Evolutionary conservation across 2,329 filamentous ascomycete genomes (phyloP), one percentile per base, ranked within the genome.

Genomic region (Raffaelea ambrosiae): DNA sequence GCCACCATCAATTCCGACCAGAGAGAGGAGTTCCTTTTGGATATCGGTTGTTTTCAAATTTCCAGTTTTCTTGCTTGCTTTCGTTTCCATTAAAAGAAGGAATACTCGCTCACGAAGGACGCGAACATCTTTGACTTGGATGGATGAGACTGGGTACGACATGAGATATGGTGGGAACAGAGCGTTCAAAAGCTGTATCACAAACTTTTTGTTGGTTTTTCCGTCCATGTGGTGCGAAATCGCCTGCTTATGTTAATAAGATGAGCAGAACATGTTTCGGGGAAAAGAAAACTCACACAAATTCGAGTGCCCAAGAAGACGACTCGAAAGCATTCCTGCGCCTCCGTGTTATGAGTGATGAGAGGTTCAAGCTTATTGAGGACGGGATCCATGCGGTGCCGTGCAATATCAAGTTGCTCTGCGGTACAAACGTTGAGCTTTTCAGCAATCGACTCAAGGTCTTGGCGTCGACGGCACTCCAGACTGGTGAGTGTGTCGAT

Each of bases 141-240:
- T 53, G 3, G 23, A 45, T 1, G 45, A 49, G 3, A 50, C 48
- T 1, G 52, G 55, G 22, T 54, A 57, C 1, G 48, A 45, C 38
- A 51, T 29, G 16, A 52, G 46, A n/a, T 55, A 54, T 0, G 55
- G 55, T 2, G 55, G 55, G 29, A 57, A 53, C 2, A 57, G 45
- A 1, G 55, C 47, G 45, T 57, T 57, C 21, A 55, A 44, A 1
- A 57, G 42, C 40, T 53, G 50, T 36, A 55, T 40, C 5, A 53
- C 26, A 33, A 54, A 53, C 2, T 23, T 13, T 13, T 42, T 22
- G 20, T 39, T 48, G 8, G 23, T 35, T 1, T 20, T 39, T 3
- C 41, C 39, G 5, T 41, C 23, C 19, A 57, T 16, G 7, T 55
- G 53, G 19, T 54, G 44, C n/a, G 50, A 51, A 14, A 56, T 44